A percentile compares a stretch with the other conserved stretches of the same genome.
phyloP scores from a whole-genome alignment of 805 yeast species.

The Jamesozyma piceae region DNA sequence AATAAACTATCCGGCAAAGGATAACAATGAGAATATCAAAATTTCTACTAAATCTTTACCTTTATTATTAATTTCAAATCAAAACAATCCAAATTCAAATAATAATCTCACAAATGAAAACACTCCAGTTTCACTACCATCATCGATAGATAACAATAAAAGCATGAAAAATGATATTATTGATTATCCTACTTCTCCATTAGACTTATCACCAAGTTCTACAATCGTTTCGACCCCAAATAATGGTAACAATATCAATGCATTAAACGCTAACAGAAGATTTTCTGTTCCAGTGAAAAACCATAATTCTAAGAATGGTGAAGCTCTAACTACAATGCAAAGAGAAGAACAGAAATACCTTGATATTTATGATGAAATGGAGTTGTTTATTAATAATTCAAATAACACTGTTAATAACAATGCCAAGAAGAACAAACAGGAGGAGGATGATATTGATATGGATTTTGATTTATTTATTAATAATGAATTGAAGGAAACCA shows the following conservation, averaged over 20 bases:
- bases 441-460: background rate
- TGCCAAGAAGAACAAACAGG: background rate
- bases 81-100: background rate
- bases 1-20: background rate
- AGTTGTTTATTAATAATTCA: background rate
- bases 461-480: background rate
- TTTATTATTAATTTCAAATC: background rate
- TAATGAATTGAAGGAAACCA: background rate
- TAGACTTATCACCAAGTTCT: conserved; percentile 5
- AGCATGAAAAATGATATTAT: background rate
- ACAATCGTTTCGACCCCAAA: conserved; percentile 7
- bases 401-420: background rate
- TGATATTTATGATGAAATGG: background rate
- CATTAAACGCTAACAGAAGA: conserved; percentile 1
- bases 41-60: conserved; percentile 1
- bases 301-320: background rate
- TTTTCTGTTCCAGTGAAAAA: conserved; percentile 2
- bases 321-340: background rate
- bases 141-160: background rate
- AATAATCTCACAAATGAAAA: background rate
- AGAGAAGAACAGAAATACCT: background rate
- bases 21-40: background rate
- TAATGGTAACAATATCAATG: background rate
- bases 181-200: conserved; percentile 1
- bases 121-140: background rate